Conservation (phyloP, 129 eudicot species). For the Cynara cardunculus region DNA sequence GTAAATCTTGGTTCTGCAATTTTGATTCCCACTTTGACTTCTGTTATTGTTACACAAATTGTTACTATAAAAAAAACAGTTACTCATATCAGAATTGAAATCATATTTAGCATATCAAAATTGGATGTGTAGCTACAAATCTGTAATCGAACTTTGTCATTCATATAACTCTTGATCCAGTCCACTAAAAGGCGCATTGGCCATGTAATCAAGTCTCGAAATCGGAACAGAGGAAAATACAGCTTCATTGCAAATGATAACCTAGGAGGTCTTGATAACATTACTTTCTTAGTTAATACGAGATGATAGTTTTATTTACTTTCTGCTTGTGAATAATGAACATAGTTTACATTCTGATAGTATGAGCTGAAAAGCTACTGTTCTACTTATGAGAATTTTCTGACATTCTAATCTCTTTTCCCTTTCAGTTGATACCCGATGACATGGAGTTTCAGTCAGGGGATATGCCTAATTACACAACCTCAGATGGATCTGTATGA, state of each 20-base stretch:
- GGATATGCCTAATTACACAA: conserved; percentile 88
- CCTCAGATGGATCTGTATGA: conserved; percentile 93
- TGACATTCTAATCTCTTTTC: not conserved
- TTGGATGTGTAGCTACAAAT: too few species aligned
- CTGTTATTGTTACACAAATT: not conserved
- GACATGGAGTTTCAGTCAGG: conserved; percentile 98
- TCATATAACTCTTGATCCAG: not conserved
- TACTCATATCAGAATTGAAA: not conserved
- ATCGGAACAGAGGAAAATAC: not conserved
- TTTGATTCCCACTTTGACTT: not conserved
- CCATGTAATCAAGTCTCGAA: not conserved
- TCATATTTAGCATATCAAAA: not conserved
- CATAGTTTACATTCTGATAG: not conserved
- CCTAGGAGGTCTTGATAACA: not conserved
- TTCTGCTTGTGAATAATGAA: not conserved
- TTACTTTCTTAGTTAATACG: not conserved
- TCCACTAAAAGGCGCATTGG: not conserved
- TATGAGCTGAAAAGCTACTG: not conserved
- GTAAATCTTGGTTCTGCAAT: not conserved
- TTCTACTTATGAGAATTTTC: not conserved
- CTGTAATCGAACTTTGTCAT: not conserved
- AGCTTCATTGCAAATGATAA: not conserved
- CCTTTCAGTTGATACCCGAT: conserved; percentile 80
- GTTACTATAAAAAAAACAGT: not conserved
- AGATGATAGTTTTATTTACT: not conserved